A percentile compares a stretch with the other conserved stretches of the same genome.
Evolutionary conservation across 129 eudicot genomes (phyloP).

Genomic region (Helianthus annuus): HanXRQr2.0-SUNRISE NC_035445.2:145175457-145175956

Average conservation of each 20-base stretch:
- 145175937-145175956: too few relatives aligned
- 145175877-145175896: background rate
- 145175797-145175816: background rate
- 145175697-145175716: constrained; percentile 28
- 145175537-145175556: background rate
- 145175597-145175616: background rate
- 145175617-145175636: constrained; percentile 37
- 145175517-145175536: background rate
- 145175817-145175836: background rate
- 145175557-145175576: background rate
- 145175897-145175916: too few relatives aligned
- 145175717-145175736: constrained; percentile 34
- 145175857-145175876: background rate
- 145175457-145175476: too few relatives aligned
- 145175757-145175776: constrained; percentile 13
- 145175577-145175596: background rate
- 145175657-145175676: constrained; percentile 39
- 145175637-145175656: constrained; percentile 38
- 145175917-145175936: too few relatives aligned
- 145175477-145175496: too few relatives aligned
- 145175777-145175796: constrained; percentile 16
- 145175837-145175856: background rate
- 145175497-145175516: background rate
- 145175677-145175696: constrained; percentile 24
- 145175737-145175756: constrained; percentile 32